Evolutionary conservation across 306 rosid genomes (phyloP).

Genomic region (Castanospermum australe): DNA sequence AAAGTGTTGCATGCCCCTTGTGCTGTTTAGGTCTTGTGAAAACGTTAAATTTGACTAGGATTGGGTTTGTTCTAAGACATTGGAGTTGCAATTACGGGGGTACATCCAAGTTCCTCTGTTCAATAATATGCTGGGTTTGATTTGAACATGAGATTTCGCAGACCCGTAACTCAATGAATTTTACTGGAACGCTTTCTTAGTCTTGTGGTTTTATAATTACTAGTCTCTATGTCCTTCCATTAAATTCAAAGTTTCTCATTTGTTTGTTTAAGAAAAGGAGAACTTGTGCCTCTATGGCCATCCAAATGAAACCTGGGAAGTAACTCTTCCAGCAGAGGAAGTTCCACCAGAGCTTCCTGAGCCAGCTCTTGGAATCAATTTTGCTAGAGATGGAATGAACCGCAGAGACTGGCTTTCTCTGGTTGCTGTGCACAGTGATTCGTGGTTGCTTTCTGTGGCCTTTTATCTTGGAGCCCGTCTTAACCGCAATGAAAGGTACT

Average conservation of each 20-base stretch:
- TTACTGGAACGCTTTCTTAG: no score
- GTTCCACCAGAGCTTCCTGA: conserved; percentile 98
- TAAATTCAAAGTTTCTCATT: not conserved
- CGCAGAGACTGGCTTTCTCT: conserved; percentile 92
- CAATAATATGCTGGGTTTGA: conserved; percentile 7
- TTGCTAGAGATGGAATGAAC: conserved; percentile 97
- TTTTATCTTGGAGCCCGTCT: conserved; percentile 93
- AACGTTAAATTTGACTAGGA: not conserved
- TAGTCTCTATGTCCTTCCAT: not conserved
- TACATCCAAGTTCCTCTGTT: not conserved
- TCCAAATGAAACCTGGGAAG: conserved; percentile 90
- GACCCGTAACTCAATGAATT: not conserved
- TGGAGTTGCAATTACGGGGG: not conserved
- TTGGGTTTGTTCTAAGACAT: not conserved
- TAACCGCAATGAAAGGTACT: conserved; percentile 85
- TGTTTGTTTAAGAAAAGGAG: conserved; percentile 70
- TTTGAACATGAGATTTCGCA: not conserved
- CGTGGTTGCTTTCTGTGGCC: conserved; percentile 95
- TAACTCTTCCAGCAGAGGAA: conserved; percentile 88
- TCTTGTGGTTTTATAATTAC: not conserved
- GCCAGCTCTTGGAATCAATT: conserved; percentile 97
- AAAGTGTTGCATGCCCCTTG: conserved; percentile 25
- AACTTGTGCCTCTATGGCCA: conserved; percentile 93
- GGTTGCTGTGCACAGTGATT: conserved; percentile 95
- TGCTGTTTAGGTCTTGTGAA: not conserved